Conservation (phyloP, 2,329 filamentous ascomycete species). For the Diaporthe humulicola region DNA sequence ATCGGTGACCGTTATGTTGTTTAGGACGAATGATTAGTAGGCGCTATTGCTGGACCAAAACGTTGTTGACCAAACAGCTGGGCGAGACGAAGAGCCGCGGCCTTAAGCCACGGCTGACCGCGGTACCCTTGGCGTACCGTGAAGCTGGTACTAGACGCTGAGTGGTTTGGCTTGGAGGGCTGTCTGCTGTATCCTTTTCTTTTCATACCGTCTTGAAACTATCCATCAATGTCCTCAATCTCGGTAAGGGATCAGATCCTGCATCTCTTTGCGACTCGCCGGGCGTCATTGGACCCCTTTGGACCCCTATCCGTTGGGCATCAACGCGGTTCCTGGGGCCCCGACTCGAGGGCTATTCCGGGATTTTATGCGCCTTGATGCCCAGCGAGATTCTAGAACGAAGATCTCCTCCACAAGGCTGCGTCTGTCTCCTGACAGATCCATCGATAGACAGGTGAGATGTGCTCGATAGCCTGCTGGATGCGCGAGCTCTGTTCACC, state of each 20-base stretch:
- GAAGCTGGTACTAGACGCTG: background rate
- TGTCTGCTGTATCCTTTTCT: background rate
- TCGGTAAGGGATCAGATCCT: constrained; percentile 26
- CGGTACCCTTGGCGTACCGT: constrained; percentile 21
- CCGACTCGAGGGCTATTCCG: constrained; percentile 21
- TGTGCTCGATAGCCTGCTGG: constrained; percentile 9
- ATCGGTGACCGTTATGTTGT: constrained; percentile 18
- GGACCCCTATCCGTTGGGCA: constrained; percentile 36
- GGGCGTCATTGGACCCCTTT: constrained; percentile 16
- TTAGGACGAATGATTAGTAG: constrained; percentile 1
- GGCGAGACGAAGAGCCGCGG: constrained; percentile 8
- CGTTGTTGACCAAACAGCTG: constrained; percentile 17
- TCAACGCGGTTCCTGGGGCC: constrained; percentile 32
- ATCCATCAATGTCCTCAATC: constrained; percentile 32
- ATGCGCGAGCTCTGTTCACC: constrained; percentile 16
- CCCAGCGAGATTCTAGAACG: constrained; percentile 28
- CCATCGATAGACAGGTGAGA: constrained; percentile 15
- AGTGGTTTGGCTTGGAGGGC: constrained; percentile 10
- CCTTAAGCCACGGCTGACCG: constrained; percentile 18
- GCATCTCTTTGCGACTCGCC: constrained; percentile 15
- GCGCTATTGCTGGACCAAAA: constrained; percentile 21
- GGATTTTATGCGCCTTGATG: constrained; percentile 33
- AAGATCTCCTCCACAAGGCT: constrained; percentile 36
- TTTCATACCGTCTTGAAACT: constrained; percentile 30
- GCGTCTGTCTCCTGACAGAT: constrained; percentile 30